Evolutionary conservation across 23 red algal species (phyloP).

Genomic region (Agarophyton chilense): DNA sequence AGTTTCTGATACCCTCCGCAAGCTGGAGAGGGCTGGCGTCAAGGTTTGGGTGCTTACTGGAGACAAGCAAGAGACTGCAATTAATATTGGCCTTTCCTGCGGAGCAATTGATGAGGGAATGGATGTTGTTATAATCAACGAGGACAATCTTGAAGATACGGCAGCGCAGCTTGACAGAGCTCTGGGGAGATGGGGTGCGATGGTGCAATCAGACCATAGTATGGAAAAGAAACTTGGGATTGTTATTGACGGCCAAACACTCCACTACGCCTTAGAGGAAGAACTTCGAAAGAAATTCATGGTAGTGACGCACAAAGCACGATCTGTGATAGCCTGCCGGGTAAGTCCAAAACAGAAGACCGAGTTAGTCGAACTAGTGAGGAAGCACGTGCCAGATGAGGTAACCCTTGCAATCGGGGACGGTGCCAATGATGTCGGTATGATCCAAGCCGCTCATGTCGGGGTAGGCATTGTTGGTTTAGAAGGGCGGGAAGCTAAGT

Average conservation of each 20-base stretch:
- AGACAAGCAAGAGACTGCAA: conserved; percentile 98
- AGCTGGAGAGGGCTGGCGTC: conserved; percentile 76
- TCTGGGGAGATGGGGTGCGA: conserved; percentile 70
- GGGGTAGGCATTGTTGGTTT: conserved; percentile 91
- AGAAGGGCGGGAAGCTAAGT: conserved; percentile 93
- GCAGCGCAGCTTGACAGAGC: conserved; percentile 82
- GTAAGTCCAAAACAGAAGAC: conserved; percentile 97
- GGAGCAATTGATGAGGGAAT: conserved; percentile 88
- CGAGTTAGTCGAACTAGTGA: conserved; percentile 86
- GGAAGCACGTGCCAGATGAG: conserved; percentile 57
- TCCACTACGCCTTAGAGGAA: conserved; percentile 73
- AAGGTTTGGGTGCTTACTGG: conserved; percentile 97
- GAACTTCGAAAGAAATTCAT: conserved; percentile 75
- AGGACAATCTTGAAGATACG: conserved; percentile 78
- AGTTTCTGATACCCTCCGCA: conserved; percentile 88
- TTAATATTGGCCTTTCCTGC: conserved; percentile 96
- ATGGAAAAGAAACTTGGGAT: conserved; percentile 68
- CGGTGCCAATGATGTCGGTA: conserved; percentile 99
- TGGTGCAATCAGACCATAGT: conserved; percentile 55
- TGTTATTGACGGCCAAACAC: conserved; percentile 85
- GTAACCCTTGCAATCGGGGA: conserved; percentile 96
- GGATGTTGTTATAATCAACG: conserved; percentile 84
- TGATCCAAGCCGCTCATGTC: conserved; percentile 99
- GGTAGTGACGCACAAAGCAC: conserved; percentile 51
- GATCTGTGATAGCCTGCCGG: conserved; percentile 91